phyloP scores from a whole-genome alignment of 2,329 filamentous ascomycete species.

The Ceratocystis colombiana region DNA sequence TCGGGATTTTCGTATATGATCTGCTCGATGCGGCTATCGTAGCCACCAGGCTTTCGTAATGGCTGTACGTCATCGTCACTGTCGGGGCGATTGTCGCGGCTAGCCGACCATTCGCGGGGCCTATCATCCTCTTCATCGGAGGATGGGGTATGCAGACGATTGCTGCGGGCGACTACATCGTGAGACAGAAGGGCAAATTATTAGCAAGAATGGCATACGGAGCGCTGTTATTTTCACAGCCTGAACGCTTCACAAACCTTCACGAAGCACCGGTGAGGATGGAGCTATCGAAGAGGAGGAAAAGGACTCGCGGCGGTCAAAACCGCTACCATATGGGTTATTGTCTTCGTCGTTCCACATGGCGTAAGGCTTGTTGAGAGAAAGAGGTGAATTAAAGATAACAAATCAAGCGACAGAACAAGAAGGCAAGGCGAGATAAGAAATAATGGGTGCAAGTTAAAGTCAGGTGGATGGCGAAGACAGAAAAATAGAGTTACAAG shows the following conservation, averaged over 20 bases:
- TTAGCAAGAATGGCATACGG: conserved; percentile 7
- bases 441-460: background rate
- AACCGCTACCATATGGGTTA: conserved; percentile 87
- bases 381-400: background rate
- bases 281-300: conserved; percentile 55
- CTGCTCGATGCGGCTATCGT: conserved; percentile 93
- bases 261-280: conserved; percentile 48
- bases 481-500: background rate
- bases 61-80: conserved; percentile 39
- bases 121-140: conserved; percentile 19
- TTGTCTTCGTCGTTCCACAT: conserved; percentile 99
- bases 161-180: conserved; percentile 16
- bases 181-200: background rate
- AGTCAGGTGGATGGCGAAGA: background rate
- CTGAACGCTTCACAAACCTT: conserved; percentile 42
- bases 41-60: conserved; percentile 70
- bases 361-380: conserved; percentile 24
- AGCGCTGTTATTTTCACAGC: background rate
- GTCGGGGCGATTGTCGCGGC: conserved; percentile 35
- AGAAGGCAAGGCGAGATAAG: background rate
- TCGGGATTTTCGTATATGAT: conserved; percentile 92
- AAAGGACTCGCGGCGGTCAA: conserved; percentile 75
- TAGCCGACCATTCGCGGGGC: conserved; percentile 2
- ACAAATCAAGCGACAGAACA: background rate
- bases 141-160: conserved; percentile 19